Percentiles rank a stretch among this genome's conserved stretches.
These are phyloP conservation scores for Agaricus bisporus DNA, from an alignment of 768 basidiomycete genomes.

Conservation along the genomic window DNA sequence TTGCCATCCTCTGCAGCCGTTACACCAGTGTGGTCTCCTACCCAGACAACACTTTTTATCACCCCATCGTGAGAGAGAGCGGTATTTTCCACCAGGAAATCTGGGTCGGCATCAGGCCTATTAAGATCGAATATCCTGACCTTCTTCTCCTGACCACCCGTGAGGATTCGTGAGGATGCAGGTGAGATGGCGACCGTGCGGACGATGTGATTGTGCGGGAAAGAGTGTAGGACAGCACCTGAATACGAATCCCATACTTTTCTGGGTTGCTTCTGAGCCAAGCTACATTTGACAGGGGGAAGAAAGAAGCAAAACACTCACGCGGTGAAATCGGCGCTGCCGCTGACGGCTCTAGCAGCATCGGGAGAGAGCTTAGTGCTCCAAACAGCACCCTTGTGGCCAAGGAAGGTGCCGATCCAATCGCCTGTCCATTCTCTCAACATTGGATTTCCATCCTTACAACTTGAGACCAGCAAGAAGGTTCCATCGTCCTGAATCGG, in stretches of 20 bases:
- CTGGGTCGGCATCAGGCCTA: slow-evolving; percentile 82
- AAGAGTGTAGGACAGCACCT: slow-evolving; percentile 86
- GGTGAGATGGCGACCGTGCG: slow-evolving; percentile 89
- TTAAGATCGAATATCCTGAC: slow-evolving; percentile 90
- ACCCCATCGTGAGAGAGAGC: slow-evolving; percentile 77
- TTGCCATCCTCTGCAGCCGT: slow-evolving; percentile 89
- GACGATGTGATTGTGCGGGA: slow-evolving; percentile 97
- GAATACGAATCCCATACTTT: slow-evolving; percentile 96
- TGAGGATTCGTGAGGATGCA: slow-evolving; percentile 60
- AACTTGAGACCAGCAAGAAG: slow-evolving; percentile 90
- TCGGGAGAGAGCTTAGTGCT: slow-evolving; percentile 87
- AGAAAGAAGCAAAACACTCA: slow-evolving; percentile 33
- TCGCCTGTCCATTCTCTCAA: slow-evolving; percentile 96
- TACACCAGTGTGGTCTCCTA: slow-evolving; percentile 81
- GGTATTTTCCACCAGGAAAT: slow-evolving; percentile 63
- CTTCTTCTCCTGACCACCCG: slow-evolving; percentile 97
- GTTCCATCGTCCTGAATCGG: slow-evolving; percentile 76
- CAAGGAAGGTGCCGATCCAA: slow-evolving; percentile 93
- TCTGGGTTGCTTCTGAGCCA: slow-evolving; percentile 33
- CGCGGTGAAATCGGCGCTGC: slow-evolving; percentile 97
- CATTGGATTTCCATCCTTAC: slow-evolving; percentile 99
- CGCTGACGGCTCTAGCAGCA: slow-evolving; percentile 81
- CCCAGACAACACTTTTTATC: slow-evolving; percentile 91
- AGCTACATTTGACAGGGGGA: slow-evolving; percentile 11
- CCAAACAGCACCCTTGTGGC: slow-evolving; percentile 96